phyloP scores from a whole-genome alignment of 257 asterid genomes.

The Eustoma russellianum region DNA sequence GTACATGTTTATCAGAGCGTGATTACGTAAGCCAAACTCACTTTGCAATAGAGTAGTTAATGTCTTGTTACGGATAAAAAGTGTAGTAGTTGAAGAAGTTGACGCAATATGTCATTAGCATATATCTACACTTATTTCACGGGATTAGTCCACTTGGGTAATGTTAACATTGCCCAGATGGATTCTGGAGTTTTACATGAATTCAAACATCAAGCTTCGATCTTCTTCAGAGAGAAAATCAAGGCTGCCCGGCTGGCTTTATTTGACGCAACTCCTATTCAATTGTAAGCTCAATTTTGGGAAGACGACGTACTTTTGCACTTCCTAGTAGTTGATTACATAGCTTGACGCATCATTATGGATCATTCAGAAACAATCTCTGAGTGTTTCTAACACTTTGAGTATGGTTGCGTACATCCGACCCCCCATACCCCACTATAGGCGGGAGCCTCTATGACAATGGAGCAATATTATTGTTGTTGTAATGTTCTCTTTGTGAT shows the following conservation, averaged over 20 bases:
- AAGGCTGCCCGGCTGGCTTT: conserved; percentile 73
- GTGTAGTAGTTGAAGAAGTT: conserved; percentile 45
- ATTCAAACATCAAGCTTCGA: conserved; percentile 74
- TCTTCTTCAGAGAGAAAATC: conserved; percentile 75
- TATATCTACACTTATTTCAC: not conserved
- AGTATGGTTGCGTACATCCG: too few species aligned
- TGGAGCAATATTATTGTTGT: too few species aligned
- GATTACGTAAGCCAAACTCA: conserved; percentile 23
- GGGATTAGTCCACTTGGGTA: not conserved
- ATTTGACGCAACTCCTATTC: conserved; percentile 61
- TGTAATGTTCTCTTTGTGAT: not conserved
- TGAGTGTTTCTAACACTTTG: too few species aligned
- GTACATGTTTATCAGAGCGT: conserved; percentile 7
- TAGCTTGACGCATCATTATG: too few species aligned
- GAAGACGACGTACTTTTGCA: too few species aligned
- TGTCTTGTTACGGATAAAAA: conserved; percentile 21
- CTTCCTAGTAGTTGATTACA: too few species aligned
- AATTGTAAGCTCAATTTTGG: conserved; percentile 44
- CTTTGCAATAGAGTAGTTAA: conserved; percentile 22
- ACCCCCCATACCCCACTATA: too few species aligned
- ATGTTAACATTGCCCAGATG: conserved; percentile 5
- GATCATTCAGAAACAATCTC: too few species aligned
- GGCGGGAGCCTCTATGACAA: not conserved
- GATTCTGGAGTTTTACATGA: conserved; percentile 44
- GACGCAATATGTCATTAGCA: conserved; percentile 30